Percentiles rank a stretch among this genome's conserved stretches.
These are phyloP conservation scores for Kodamaea jinghongensis DNA, from an alignment of 805 yeast species.

Conservation along the genomic window DNA sequence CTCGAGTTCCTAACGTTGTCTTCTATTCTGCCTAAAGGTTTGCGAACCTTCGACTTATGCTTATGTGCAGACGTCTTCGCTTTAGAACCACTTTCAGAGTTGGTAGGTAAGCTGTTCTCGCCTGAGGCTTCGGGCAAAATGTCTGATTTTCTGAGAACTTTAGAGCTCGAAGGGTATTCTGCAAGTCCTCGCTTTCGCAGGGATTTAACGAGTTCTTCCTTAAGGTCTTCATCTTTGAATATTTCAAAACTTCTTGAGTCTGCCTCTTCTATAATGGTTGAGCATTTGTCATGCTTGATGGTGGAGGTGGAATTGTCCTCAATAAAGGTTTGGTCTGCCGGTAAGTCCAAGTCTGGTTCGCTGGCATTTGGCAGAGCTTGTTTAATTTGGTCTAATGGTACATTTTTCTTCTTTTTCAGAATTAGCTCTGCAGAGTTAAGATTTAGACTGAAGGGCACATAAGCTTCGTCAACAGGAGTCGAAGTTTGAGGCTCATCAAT, in stretches of 20 bases:
- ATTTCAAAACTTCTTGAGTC: conserved; percentile 6
- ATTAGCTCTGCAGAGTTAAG: too few species aligned
- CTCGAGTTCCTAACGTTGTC: background rate
- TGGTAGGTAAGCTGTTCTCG: conserved; percentile 17
- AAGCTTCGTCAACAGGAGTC: conserved; percentile 14
- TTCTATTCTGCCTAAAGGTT: conserved; percentile 6
- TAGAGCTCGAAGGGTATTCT: too few species aligned
- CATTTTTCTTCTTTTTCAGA: too few species aligned
- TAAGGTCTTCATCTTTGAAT: conserved; percentile 3
- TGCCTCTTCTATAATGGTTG: too few species aligned
- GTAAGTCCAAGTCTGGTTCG: too few species aligned
- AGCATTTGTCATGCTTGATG: conserved; percentile 5
- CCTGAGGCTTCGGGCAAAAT: conserved; percentile 60
- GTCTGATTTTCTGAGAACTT: conserved; percentile 65
- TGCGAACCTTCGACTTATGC: conserved; percentile 1
- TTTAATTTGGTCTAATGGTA: too few species aligned
- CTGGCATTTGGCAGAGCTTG: background rate
- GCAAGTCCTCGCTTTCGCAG: background rate
- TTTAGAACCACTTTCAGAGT: too few species aligned
- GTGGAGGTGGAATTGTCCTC: conserved; percentile 8
- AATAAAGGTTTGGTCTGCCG: conserved; percentile 1
- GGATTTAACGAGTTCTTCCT: background rate
- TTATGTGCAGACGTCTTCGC: too few species aligned
- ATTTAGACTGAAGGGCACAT: too few species aligned
- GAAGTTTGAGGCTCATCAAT: conserved; percentile 16